These are phyloP conservation scores for Lophiostoma macrostomum DNA, from an alignment of 495 filamentous ascomycete species.

Conservation along the genomic window DNA sequence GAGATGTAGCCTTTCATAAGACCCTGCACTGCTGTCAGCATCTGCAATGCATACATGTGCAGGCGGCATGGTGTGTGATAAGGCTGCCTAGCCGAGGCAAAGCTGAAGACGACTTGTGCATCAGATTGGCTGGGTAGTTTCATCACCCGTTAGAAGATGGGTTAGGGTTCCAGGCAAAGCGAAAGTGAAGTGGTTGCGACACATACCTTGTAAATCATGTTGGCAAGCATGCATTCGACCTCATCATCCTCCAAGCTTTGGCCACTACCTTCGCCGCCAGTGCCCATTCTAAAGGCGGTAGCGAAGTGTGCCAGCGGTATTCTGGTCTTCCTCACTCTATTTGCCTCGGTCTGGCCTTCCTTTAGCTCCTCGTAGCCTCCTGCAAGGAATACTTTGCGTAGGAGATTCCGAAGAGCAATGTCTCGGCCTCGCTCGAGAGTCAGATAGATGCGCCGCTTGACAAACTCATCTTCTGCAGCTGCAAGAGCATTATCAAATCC, in stretches of 20 bases:
- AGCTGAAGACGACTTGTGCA: conserved; percentile 14
- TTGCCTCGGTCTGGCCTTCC: conserved; percentile 52
- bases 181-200: conserved; percentile 19
- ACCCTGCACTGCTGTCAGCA: conserved; percentile 52
- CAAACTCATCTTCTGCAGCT: conserved; percentile 79
- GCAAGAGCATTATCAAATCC: conserved; percentile 81
- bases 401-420: conserved; percentile 81
- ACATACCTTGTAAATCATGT: conserved; percentile 93
- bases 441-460: conserved; percentile 91
- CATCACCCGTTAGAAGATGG: conserved; percentile 9
- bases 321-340: conserved; percentile 63
- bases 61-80: background rate
- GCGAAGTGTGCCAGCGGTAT: conserved; percentile 79
- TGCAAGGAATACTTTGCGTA: conserved; percentile 83
- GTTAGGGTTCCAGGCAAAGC: conserved; percentile 33
- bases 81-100: conserved; percentile 11
- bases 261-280: conserved; percentile 45
- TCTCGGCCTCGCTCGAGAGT: conserved; percentile 90
- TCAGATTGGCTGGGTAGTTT: background rate
- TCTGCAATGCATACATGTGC: conserved; percentile 17
- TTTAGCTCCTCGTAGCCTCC: conserved; percentile 74
- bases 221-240: conserved; percentile 90
- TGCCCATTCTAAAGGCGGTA: conserved; percentile 54
- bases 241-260: conserved; percentile 79
- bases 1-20: conserved; percentile 98